Conservation (phyloP, 2,329 filamentous ascomycete genomes). For the Chalara sp. region DNA sequence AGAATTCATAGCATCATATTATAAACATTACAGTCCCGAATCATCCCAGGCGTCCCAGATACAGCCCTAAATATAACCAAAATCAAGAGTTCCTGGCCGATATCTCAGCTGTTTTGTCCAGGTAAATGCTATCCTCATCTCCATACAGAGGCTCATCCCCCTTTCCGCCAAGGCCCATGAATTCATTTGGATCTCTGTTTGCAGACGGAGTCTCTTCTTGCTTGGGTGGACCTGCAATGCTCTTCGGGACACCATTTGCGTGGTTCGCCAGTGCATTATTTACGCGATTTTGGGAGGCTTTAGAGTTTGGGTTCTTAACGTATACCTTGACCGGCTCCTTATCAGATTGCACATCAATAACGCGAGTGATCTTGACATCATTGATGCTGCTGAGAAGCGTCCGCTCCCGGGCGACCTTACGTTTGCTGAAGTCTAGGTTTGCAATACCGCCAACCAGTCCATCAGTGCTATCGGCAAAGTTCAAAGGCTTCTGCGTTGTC, state of each 20-base stretch:
- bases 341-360: conserved; percentile 46
- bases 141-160: conserved; percentile 76
- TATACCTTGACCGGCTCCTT: conserved; percentile 65
- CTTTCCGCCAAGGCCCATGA: conserved; percentile 77
- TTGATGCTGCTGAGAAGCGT: conserved; percentile 81
- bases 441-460: conserved; percentile 83
- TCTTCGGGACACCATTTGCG: conserved; percentile 18
- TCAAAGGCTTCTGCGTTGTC: conserved; percentile 58
- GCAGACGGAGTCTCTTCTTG: conserved; percentile 63
- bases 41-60: too few species aligned
- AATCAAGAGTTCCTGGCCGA: too few species aligned
- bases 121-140: conserved; percentile 31
- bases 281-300: conserved; percentile 33
- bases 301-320: conserved; percentile 56
- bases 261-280: conserved; percentile 32
- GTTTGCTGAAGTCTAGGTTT: conserved; percentile 73
- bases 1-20: too few species aligned
- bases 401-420: conserved; percentile 73
- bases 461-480: conserved; percentile 79
- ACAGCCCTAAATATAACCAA: too few species aligned
- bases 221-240: conserved; percentile 25
- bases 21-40: too few species aligned
- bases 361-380: conserved; percentile 56
- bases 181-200: conserved; percentile 64
- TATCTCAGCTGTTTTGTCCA: too few species aligned